These are phyloP conservation scores for Luffa aegyptiaca DNA, from an alignment of 306 rosid genomes.

Conservation along the genomic window DNA sequence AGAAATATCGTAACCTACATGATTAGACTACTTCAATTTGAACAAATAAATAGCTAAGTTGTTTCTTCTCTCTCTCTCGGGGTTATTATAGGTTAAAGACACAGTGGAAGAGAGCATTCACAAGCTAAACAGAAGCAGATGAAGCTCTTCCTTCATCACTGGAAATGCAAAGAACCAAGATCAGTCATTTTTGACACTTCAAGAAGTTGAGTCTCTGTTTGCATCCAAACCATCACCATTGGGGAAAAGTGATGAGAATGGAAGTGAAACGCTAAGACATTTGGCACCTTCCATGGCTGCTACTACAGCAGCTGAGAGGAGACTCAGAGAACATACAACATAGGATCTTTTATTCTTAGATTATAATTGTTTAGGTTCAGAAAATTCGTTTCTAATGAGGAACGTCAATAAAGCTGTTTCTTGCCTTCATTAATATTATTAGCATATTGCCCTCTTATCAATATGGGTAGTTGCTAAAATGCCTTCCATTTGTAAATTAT, in stretches of 20 bases:
- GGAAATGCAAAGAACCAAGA: slow-evolving; percentile 83
- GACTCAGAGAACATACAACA: slow-evolving; percentile 36
- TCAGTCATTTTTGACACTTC: slow-evolving; percentile 63
- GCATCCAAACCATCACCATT: slow-evolving; percentile 32
- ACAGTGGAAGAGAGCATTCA: slow-evolving; percentile 87
- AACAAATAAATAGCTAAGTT: background rate
- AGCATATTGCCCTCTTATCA: background rate
- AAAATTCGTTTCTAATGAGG: background rate
- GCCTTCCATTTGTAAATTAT: background rate
- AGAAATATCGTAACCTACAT: background rate
- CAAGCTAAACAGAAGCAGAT: slow-evolving; percentile 69
- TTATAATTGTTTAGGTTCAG: background rate
- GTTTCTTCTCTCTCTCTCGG: background rate
- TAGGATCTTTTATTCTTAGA: background rate
- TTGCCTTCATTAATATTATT: background rate
- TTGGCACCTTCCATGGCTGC: slow-evolving; percentile 84
- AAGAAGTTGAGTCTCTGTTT: slow-evolving; percentile 67
- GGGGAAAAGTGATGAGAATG: slow-evolving; percentile 35
- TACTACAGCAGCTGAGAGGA: slow-evolving; percentile 79
- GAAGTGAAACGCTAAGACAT: slow-evolving; percentile 37
- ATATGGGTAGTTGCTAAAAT: background rate
- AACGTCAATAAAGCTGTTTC: background rate
- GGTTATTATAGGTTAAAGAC: slow-evolving; percentile 51
- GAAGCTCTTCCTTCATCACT: slow-evolving; percentile 45
- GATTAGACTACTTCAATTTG: background rate